A percentile compares a stretch with the other conserved stretches of the same genome.
These are phyloP conservation scores for Brassica incana DNA, from an alignment of 345 rosid species.

Conservation along the genomic window DNA sequence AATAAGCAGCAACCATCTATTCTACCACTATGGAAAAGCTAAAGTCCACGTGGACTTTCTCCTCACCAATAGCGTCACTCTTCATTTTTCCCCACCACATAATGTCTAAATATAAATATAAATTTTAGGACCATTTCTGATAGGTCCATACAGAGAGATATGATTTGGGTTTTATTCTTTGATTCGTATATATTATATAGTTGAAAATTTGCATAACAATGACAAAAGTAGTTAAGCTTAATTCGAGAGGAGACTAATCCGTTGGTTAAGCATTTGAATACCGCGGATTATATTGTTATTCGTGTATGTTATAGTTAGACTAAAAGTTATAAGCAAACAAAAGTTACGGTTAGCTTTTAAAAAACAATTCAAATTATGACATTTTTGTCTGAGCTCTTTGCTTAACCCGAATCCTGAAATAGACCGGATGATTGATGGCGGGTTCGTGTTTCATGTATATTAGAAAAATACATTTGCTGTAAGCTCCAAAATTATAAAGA, in stretches of 20 bases:
- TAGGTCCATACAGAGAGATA: constrained; percentile 1
- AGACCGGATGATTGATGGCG: not conserved
- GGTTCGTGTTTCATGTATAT: not conserved
- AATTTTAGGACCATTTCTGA: constrained; percentile 13
- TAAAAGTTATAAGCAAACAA: not conserved
- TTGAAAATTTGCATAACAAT: constrained; percentile 2
- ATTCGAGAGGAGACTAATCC: not conserved
- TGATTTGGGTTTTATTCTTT: not conserved
- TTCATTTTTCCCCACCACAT: constrained; percentile 26
- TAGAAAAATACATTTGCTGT: too few species aligned
- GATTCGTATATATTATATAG: not conserved
- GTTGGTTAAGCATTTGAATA: not conserved
- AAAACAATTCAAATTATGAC: not conserved
- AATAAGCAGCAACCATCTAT: constrained; percentile 32
- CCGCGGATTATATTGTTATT: not conserved
- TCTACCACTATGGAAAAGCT: constrained; percentile 32
- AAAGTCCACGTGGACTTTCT: constrained; percentile 20
- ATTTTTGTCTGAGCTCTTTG: not conserved
- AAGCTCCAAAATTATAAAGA: not conserved
- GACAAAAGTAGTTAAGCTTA: not conserved
- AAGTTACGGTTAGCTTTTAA: not conserved
- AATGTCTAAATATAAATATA: not conserved
- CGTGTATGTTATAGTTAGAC: not conserved
- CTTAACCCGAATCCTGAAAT: not conserved
- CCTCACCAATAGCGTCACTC: constrained; percentile 27